Evolutionary conservation across 176 grass and related monocot species (phyloP), one percentile per base, ranked within the genome.

Genomic region (Oryza glumipatula): DNA sequence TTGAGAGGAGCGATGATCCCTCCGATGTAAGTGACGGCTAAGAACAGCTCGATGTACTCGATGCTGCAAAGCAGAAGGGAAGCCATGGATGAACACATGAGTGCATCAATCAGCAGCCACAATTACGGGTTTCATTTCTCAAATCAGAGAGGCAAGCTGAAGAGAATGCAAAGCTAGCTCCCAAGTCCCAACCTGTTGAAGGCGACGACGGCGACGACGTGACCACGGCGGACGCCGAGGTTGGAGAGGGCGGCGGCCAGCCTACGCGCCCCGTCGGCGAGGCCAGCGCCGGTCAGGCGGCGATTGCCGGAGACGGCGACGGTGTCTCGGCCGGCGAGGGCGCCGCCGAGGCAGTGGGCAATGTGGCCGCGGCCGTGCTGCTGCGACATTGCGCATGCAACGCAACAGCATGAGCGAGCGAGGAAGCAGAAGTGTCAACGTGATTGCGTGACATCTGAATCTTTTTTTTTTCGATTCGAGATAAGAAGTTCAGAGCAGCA

Each of bases 1-100:
- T 98, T 98, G 73, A 98, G 91, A 60, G 96, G 96, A 60, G 93
- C 91, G 15, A 92, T 79, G 82, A 89, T 90, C 13, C 85, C 96
- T 51, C 96, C 96, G 21, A 89, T 73, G 68, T 86, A 84, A 2
- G 93, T 71, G 67, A 91, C 54, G 41, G 96, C 96, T 80, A 98
- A 88, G 76, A 95, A 85, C 83, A 98, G 73, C 86, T 95, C 89
- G 47, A 98, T 80, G 77, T 92, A 94, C 49, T 86, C 44, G 36
- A 92, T 61, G 84, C 96, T 98, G 85, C 61, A 39, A 28, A 15
- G 13, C 24, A 43, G 15, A 91, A 58, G 23, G 24, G 9, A 16
- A 72, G 4, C 30, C 9, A 76, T 30, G 54, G 7, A 78, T 26
- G 22, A 32, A 32, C 30, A 56, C 5, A 19, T 56, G 16, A 56